phyloP scores from a whole-genome alignment of 2,329 filamentous ascomycete genomes.

The Chalara sp. region DNA sequence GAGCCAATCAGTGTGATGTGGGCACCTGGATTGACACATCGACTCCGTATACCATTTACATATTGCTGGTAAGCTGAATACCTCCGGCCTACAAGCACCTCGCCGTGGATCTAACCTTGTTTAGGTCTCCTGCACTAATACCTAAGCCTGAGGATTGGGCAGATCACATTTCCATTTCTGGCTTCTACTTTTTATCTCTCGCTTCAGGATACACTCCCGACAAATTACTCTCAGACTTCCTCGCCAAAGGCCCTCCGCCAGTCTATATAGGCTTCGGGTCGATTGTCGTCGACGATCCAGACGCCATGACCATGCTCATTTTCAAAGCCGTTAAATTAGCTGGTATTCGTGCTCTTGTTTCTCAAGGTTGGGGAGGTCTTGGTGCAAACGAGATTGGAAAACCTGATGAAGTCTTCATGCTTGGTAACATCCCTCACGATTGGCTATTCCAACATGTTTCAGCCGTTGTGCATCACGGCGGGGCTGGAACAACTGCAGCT shows the following conservation, averaged over 20 bases:
- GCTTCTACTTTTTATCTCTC: conserved; percentile 68
- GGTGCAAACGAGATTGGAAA: conserved; percentile 44
- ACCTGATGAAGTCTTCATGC: conserved; percentile 60
- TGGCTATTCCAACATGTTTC: conserved; percentile 65
- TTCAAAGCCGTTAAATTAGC: conserved; percentile 58
- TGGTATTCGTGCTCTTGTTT: conserved; percentile 64
- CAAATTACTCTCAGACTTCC: conserved; percentile 44
- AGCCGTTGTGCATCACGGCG: conserved; percentile 66
- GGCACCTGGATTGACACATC: conserved; percentile 65
- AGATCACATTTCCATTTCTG: conserved; percentile 62
- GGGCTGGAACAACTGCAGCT: conserved; percentile 53
- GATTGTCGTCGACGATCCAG: conserved; percentile 66
- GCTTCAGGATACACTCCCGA: conserved; percentile 50
- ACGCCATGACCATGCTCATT: conserved; percentile 61
- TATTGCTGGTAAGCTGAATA: conserved; percentile 54
- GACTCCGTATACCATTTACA: conserved; percentile 66
- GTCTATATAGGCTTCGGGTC: conserved; percentile 73
- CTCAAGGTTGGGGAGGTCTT: conserved; percentile 69
- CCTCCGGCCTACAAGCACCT: neutral
- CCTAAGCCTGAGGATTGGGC: conserved; percentile 64
- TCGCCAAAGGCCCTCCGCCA: conserved; percentile 49
- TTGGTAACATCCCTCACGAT: conserved; percentile 69
- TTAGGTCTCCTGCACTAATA: conserved; percentile 44
- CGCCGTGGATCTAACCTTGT: neutral
- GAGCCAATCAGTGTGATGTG: conserved; percentile 70